These are phyloP conservation scores for Anethum foeniculum DNA, from an alignment of 140 eudicot species.

Conservation along the genomic window DNA sequence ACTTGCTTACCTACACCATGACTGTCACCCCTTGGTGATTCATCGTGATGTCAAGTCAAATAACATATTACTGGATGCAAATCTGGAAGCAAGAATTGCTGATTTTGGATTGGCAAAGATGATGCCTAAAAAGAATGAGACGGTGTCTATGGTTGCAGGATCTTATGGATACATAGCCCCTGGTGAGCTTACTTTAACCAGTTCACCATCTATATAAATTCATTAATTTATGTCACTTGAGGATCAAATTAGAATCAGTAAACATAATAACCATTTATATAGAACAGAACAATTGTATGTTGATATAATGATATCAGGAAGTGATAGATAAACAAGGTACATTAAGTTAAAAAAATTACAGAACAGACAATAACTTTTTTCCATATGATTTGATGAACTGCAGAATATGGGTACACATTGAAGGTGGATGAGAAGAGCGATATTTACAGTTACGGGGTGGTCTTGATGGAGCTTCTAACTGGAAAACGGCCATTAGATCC, in stretches of 20 bases:
- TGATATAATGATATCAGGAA: neutral
- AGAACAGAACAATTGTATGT: neutral
- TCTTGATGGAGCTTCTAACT: conserved; percentile 67
- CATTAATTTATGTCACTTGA: neutral
- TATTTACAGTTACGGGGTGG: conserved; percentile 92
- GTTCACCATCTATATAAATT: neutral
- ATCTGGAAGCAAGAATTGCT: conserved; percentile 76
- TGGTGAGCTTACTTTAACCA: conserved; percentile 39
- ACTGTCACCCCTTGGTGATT: conserved; percentile 75
- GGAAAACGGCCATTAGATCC: conserved; percentile 70
- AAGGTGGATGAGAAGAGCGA: conserved; percentile 88
- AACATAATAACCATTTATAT: neutral
- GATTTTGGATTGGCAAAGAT: conserved; percentile 84
- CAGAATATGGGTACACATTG: conserved; percentile 88
- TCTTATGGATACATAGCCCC: conserved; percentile 98
- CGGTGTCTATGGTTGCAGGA: conserved; percentile 84
- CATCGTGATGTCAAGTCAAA: conserved; percentile 86
- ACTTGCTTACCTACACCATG: conserved; percentile 81
- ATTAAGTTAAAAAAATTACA: neutral
- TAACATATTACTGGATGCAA: conserved; percentile 68
- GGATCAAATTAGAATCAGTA: neutral
- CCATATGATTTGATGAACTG: conserved; percentile 2
- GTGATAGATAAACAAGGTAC: neutral
- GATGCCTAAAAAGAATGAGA: conserved; percentile 80
- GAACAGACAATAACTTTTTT: neutral